Percentiles rank a stretch among this genome's conserved stretches.
These are phyloP conservation scores for Cystoderma amianthinum DNA, from an alignment of 768 basidiomycete genomes.

Conservation along the genomic window DNA sequence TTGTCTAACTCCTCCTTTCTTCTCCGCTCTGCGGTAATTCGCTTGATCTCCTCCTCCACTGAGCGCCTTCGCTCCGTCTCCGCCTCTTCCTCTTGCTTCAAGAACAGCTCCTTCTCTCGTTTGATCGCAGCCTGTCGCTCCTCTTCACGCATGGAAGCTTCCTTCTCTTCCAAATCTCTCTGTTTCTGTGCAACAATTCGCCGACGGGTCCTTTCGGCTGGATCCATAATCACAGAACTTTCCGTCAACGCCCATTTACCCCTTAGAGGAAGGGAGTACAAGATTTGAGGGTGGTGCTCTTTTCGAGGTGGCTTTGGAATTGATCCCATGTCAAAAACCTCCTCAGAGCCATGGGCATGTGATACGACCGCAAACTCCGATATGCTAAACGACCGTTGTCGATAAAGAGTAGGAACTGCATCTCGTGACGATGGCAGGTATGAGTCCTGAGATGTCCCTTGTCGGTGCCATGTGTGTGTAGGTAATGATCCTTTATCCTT, in stretches of 20 bases:
- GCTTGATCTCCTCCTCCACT: conserved; percentile 32
- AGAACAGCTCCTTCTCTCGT: conserved; percentile 32
- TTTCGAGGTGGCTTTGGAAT: conserved; percentile 1
- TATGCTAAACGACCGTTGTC: conserved; percentile 24
- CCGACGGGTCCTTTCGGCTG: conserved; percentile 23
- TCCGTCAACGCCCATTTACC: conserved; percentile 28
- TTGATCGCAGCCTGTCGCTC: conserved; percentile 31
- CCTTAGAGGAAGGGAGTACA: conserved; percentile 18
- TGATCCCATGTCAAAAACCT: conserved; percentile 13
- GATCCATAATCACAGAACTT: conserved; percentile 16
- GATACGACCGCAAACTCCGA: conserved; percentile 35
- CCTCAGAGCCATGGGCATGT: conserved; percentile 22
- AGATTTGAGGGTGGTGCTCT: neutral
- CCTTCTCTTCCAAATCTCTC: conserved; percentile 35
- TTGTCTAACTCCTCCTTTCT: conserved; percentile 30
- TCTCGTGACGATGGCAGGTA: neutral
- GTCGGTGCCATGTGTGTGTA: conserved; percentile 4
- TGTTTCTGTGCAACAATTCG: conserved; percentile 21
- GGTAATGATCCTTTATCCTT: conserved; percentile 28
- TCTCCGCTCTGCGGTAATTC: conserved; percentile 27
- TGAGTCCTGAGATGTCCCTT: neutral
- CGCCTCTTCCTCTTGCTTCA: conserved; percentile 33
- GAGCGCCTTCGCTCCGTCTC: conserved; percentile 31
- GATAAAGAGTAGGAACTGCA: conserved; percentile 1
- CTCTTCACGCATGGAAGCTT: conserved; percentile 36